A percentile compares a stretch with the other conserved stretches of the same genome.
These are phyloP conservation scores for Lecanicillium sp. DNA, from an alignment of 2,329 filamentous ascomycete genomes.

Conservation along the genomic window DNA sequence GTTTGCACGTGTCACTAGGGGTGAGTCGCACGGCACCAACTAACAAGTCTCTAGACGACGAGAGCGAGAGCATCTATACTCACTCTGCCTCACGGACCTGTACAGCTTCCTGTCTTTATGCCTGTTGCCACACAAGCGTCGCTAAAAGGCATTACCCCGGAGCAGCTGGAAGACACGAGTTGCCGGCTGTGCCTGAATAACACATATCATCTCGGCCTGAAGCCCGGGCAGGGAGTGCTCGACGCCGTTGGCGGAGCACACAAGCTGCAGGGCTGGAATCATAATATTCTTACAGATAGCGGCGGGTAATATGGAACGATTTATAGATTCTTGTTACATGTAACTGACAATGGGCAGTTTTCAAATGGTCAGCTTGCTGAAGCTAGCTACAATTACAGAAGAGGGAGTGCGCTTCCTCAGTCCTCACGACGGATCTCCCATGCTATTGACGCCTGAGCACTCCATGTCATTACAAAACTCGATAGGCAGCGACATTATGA, in stretches of 20 bases:
- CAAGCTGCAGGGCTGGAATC: slow-evolving; percentile 87
- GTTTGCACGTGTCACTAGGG: not conserved
- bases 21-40: not conserved
- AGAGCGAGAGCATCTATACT: slow-evolving; percentile 86
- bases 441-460: slow-evolving; percentile 96
- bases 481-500: slow-evolving; percentile 97
- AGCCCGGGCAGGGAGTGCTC: slow-evolving; percentile 85
- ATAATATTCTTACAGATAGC: slow-evolving; percentile 86
- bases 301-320: slow-evolving; percentile 48
- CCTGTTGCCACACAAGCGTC: slow-evolving; percentile 96
- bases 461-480: slow-evolving; percentile 94
- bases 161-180: slow-evolving; percentile 82
- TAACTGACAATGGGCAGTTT: slow-evolving; percentile 55
- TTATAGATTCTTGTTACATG: not conserved
- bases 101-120: slow-evolving; percentile 94
- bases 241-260: slow-evolving; percentile 88
- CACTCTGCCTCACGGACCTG: slow-evolving; percentile 83
- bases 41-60: slow-evolving; percentile 61
- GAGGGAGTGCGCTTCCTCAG: slow-evolving; percentile 94
- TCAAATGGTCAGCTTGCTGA: slow-evolving; percentile 95
- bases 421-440: slow-evolving; percentile 88
- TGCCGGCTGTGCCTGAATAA: slow-evolving; percentile 95
- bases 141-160: slow-evolving; percentile 86
- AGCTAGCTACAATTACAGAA: slow-evolving; percentile 90
- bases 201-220: slow-evolving; percentile 92